phyloP scores from a whole-genome alignment of 257 asterid genomes.

The Solanum gandarillasii region DNA sequence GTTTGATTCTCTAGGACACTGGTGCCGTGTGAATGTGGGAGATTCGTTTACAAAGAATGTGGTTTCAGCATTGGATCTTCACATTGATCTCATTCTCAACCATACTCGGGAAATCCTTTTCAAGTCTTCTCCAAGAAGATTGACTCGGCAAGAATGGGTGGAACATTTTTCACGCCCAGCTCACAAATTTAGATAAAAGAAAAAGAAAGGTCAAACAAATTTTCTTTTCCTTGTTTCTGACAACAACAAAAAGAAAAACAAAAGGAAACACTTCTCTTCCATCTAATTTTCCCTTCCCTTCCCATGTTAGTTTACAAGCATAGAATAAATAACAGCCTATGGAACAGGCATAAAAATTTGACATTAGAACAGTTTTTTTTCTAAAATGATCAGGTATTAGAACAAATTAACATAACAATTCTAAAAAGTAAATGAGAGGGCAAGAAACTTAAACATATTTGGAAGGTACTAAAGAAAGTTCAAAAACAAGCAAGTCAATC shows the following conservation, averaged over 20 bases:
- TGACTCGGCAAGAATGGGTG: neutral
- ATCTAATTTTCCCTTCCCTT: neutral
- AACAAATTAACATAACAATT: neutral
- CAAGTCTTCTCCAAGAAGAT: neutral
- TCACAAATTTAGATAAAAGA: neutral
- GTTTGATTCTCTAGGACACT: neutral
- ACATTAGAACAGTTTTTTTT: neutral
- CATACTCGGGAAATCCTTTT: neutral
- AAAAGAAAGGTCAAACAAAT: neutral
- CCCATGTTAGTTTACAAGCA: neutral
- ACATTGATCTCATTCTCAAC: neutral
- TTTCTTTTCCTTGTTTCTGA: neutral
- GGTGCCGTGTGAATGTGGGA: neutral
- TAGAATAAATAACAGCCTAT: neutral
- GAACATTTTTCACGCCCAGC: neutral
- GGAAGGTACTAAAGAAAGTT: neutral
- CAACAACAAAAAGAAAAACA: neutral
- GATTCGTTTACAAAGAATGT: neutral
- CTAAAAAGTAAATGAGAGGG: neutral
- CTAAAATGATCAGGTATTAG: neutral
- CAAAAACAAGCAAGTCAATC: neutral
- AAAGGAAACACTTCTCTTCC: neutral
- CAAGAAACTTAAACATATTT: neutral
- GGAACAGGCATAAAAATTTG: neutral
- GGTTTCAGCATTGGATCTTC: neutral